A percentile compares a stretch with the other conserved stretches of the same genome.
phyloP scores from a whole-genome alignment of 306 rosid species.

The Erythrophleum fordii region DNA sequence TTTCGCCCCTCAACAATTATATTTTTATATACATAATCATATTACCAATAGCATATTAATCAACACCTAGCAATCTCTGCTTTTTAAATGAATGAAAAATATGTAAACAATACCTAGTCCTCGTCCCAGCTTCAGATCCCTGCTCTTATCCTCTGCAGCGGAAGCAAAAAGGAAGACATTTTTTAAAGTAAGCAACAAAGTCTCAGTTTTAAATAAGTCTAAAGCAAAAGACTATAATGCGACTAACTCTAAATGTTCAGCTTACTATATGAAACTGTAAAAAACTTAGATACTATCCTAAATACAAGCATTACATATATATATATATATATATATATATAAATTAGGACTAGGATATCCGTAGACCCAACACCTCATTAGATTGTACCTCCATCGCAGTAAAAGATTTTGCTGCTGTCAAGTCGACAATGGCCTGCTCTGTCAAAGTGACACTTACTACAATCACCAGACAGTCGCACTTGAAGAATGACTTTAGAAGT shows the following conservation, averaged over 20 bases:
- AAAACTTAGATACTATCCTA: too few relatives aligned
- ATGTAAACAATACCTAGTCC: neutral
- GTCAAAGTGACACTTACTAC: conserved; percentile 30
- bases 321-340: too few relatives aligned
- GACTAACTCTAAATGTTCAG: neutral
- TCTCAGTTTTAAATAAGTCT: neutral
- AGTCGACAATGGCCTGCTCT: conserved; percentile 28
- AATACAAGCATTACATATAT: neutral
- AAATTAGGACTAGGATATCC: neutral
- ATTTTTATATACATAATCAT: too few relatives aligned
- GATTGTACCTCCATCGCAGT: conserved; percentile 38
- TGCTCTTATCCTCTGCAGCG: neutral
- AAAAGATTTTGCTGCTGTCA: neutral
- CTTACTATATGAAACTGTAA: neutral
- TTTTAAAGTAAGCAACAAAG: neutral
- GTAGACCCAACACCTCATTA: neutral
- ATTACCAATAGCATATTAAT: too few relatives aligned
- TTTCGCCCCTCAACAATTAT: too few relatives aligned
- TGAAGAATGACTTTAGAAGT: neutral
- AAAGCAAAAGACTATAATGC: neutral
- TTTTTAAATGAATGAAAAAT: neutral
- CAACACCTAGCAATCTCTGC: too few relatives aligned
- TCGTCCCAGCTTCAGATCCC: conserved; percentile 9
- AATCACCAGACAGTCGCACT: conserved; percentile 21
- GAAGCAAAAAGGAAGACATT: neutral